Conservation (phyloP, 108 stramenopile species). For the Chaetoceros muelleri region DNA sequence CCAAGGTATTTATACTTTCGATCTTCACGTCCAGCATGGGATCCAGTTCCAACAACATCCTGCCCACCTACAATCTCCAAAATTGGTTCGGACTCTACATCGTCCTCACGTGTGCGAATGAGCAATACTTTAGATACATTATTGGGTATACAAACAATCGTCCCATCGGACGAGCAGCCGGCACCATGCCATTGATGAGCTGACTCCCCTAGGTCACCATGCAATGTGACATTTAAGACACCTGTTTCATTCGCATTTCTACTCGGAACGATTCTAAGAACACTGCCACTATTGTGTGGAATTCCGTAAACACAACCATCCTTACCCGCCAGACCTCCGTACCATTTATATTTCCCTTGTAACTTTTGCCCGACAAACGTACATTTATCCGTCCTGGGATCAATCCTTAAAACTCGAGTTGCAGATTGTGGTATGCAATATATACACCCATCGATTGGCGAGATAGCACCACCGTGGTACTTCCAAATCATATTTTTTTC, state of each 20-base stretch:
- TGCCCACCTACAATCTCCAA: constrained; percentile 28
- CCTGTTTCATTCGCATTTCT: constrained; percentile 31
- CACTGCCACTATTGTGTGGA: constrained; percentile 43
- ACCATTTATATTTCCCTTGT: constrained; percentile 77
- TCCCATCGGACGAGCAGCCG: constrained; percentile 18
- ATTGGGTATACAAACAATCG: constrained; percentile 34
- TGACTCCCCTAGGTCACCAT: constrained; percentile 10
- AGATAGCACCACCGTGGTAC: constrained; percentile 75
- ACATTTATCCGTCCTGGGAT: constrained; percentile 51
- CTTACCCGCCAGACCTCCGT: constrained; percentile 40
- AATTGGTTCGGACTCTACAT: constrained; percentile 15
- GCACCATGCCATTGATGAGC: constrained; percentile 56
- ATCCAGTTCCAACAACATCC: constrained; percentile 47
- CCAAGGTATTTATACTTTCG: constrained; percentile 49
- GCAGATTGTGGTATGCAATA: constrained; percentile 81
- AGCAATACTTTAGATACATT: constrained; percentile 29
- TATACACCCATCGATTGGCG: constrained; percentile 59
- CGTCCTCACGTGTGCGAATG: constrained; percentile 14
- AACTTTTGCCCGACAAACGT: constrained; percentile 47
- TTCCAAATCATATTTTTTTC: constrained; percentile 57
- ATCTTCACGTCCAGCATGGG: constrained; percentile 49
- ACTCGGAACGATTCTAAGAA: constrained; percentile 44
- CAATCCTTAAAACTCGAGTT: constrained; percentile 49
- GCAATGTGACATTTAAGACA: constrained; percentile 1
- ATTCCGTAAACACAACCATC: constrained; percentile 60